Base-by-base conservation (phyloP, 2,329 filamentous ascomycete genomes). In the Fusarium pseudoanthophilum region DNA sequence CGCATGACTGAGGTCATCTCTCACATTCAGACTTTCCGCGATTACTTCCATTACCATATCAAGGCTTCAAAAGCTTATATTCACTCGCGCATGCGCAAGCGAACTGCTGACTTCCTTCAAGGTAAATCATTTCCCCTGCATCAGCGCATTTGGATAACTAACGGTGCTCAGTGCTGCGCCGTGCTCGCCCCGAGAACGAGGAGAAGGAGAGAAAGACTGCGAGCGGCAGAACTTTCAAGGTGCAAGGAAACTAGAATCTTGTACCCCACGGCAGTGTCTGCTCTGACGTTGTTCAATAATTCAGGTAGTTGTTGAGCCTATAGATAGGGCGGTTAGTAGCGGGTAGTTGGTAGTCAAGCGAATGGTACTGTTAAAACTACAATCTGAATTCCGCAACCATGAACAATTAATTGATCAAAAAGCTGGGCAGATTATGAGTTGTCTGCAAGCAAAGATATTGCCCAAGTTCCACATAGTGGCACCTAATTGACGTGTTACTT, bases 31-130 rank as follows among this genome's bases (percentile, higher is more conserved):
- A 99, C 96, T 20, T 99, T 99, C 93, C 93, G 96, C 76, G 96
- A 99, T 82, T 99, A 99, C 84, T 99, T 99, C 88, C 96, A 99
- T 84, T 99, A 99, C 83, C 96, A 99, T 84, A 99, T 99, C 85
- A 99, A 99, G 86, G 97, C 96, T 36, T 98, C 95, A 72, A 99
- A 99, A 88, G 96, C 97, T 60, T 99, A 98, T 80, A 99, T 99
- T 75, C 96, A 99, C 88, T 97, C 95, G 39, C 91, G 97, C 79
- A 99, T 99, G 96, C 92, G 96, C 81, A 94, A 95, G 87, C 91
- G 96, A 82, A 99, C 97, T 15, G 96, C 96, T 56, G 97, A 99
- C 83, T 99, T 99, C 87, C 90, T 99, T 65, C 97, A 99, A 89
- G 94, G 94, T 95, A 86, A 81, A 87, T 77, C 39, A 32, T n/a